Evolutionary conservation across 2,329 filamentous ascomycete genomes (phyloP).

Genomic region (Gnomoniopsis sp.): DNA sequence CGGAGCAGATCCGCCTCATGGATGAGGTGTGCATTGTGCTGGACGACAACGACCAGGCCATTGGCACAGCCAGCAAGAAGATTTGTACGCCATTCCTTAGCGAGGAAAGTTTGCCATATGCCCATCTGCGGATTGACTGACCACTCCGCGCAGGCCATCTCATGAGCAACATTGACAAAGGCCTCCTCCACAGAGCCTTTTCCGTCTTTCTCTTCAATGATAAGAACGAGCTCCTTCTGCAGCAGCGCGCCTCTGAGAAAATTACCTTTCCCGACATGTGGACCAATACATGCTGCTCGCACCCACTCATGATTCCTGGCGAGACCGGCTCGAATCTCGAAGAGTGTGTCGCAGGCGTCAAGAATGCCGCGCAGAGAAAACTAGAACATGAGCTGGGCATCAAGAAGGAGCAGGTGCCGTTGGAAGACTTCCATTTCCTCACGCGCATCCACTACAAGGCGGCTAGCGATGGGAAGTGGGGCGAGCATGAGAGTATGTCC

Average conservation of each 20-base stretch:
- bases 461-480: conserved; percentile 95
- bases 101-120: neutral
- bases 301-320: conserved; percentile 85
- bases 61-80: conserved; percentile 98
- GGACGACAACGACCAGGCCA: conserved; percentile 86
- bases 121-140: neutral
- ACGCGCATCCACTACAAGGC: conserved; percentile 98
- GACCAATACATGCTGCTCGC: conserved; percentile 99
- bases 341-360: conserved; percentile 79
- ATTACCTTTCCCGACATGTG: conserved; percentile 99
- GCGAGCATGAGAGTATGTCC: conserved; percentile 89
- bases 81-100: conserved; percentile 63
- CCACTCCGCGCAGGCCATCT: conserved; percentile 68
- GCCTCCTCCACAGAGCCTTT: conserved; percentile 93
- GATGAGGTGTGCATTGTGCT: conserved; percentile 98
- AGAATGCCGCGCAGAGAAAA: conserved; percentile 89
- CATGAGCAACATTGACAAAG: conserved; percentile 98
- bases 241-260: conserved; percentile 94
- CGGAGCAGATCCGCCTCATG: conserved; percentile 97
- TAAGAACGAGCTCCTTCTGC: conserved; percentile 85
- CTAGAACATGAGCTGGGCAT: conserved; percentile 94
- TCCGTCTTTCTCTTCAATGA: conserved; percentile 97
- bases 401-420: conserved; percentile 79
- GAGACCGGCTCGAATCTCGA: conserved; percentile 84
- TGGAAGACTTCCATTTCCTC: conserved; percentile 89